Percentiles rank a stretch among this genome's conserved stretches.
Conservation (phyloP, 345 rosid species). For the Ceriops decandra region DNA sequence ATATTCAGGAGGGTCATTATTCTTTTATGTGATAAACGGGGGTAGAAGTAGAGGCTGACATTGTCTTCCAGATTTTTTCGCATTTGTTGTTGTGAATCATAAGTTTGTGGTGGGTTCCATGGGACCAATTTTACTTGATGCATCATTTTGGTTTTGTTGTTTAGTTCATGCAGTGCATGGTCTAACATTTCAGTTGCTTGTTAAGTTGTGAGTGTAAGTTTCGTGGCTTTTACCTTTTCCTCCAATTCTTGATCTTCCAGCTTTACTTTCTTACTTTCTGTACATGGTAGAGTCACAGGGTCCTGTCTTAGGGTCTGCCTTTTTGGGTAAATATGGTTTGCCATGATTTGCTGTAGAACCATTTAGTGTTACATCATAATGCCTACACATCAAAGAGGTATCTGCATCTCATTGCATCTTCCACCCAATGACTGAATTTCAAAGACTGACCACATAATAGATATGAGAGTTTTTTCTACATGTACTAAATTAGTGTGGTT, state of each 20-base stretch:
- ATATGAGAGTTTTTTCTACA: background rate
- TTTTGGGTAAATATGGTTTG: background rate
- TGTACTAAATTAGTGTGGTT: no score
- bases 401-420: no score
- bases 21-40: no score
- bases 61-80: no score
- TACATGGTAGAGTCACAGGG: background rate
- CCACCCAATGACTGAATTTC: background rate
- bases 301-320: background rate
- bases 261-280: background rate
- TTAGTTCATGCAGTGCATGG: background rate
- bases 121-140: background rate
- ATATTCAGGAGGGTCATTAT: background rate
- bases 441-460: background rate
- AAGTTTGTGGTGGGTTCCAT: no score
- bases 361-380: no score
- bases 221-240: background rate
- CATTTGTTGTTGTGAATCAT: no score
- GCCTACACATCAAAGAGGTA: no score
- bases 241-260: background rate
- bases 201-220: background rate
- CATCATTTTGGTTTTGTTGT: background rate
- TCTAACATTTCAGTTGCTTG: background rate
- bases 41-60: no score
- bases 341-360: no score